These are phyloP conservation scores for Claviceps monticola DNA, from an alignment of 2,329 filamentous ascomycete genomes.

Conservation along the genomic window DNA sequence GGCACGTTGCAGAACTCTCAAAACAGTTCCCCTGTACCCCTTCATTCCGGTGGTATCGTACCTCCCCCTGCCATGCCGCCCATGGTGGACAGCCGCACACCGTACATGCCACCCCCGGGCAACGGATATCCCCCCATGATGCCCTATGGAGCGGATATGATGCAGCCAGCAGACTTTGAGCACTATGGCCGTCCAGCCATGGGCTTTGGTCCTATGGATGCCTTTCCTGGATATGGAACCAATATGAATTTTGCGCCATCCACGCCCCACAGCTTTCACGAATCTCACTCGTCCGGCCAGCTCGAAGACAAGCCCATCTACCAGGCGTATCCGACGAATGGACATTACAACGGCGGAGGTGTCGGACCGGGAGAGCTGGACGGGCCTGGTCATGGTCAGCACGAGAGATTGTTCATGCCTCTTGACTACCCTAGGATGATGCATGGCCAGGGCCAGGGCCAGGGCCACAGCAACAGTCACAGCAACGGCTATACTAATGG, in stretches of 20 bases:
- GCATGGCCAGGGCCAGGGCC: constrained; percentile 13
- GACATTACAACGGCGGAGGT: constrained; percentile 22
- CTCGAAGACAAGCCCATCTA: constrained; percentile 30
- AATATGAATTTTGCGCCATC: constrained; percentile 32
- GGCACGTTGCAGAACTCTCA: constrained; percentile 40
- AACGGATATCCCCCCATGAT: constrained; percentile 25
- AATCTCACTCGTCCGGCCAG: constrained; percentile 42
- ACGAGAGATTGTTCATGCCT: constrained; percentile 17
- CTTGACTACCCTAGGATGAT: constrained; percentile 21
- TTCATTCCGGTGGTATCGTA: constrained; percentile 31
- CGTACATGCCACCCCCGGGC: constrained; percentile 18
- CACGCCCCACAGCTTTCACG: constrained; percentile 48
- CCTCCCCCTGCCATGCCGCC: constrained; percentile 32
- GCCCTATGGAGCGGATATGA: constrained; percentile 22
- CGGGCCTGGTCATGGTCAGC: constrained; percentile 14
- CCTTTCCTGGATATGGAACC: constrained; percentile 19
- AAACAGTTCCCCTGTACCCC: constrained; percentile 42
- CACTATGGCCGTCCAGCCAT: constrained; percentile 23
- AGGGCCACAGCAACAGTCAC: no score
- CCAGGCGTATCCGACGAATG: constrained; percentile 25
- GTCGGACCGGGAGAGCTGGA: constrained; percentile 17
- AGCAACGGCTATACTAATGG: no score
- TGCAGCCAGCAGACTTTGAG: constrained; percentile 22
- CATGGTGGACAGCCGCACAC: constrained; percentile 18
- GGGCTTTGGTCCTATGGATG: constrained; percentile 20